A percentile compares a stretch with the other conserved stretches of the same genome.
These are phyloP conservation scores for Neonectria sp. DNA, from an alignment of 2,329 filamentous ascomycete species.

Conservation along the genomic window DNA sequence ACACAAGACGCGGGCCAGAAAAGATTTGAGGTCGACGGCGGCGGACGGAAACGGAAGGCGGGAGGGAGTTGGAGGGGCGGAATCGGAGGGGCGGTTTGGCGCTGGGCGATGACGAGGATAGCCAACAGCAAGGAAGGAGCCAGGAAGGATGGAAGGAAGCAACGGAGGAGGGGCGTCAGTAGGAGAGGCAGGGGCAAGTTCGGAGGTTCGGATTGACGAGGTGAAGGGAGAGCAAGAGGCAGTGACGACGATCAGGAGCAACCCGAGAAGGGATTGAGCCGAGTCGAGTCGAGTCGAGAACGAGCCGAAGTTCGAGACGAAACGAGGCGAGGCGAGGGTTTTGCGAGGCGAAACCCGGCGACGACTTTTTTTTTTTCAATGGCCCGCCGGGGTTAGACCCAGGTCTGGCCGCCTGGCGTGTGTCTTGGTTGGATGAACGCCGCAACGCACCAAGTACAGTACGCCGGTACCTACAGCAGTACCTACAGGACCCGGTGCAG, in stretches of 20 bases:
- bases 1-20: constrained; percentile 35
- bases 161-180: constrained; percentile 24
- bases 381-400: constrained; percentile 38
- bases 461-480: constrained; percentile 27
- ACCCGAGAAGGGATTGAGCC: constrained; percentile 36
- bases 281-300: constrained; percentile 35
- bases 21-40: constrained; percentile 44
- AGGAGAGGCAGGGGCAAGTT: constrained; percentile 3
- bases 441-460: constrained; percentile 16
- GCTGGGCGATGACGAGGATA: constrained; percentile 29
- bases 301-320: constrained; percentile 35
- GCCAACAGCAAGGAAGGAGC: constrained; percentile 29
- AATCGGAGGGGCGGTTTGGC: constrained; percentile 45
- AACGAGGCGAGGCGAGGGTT: constrained; percentile 32
- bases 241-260: constrained; percentile 22
- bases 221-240: background rate
- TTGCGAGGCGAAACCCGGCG: constrained; percentile 40
- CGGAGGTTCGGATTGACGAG: background rate
- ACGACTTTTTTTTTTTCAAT: constrained; percentile 44
- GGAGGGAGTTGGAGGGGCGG: constrained; percentile 44
- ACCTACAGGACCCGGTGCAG: constrained; percentile 24
- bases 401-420: background rate
- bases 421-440: constrained; percentile 35
- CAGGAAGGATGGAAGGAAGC: constrained; percentile 27
- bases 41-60: constrained; percentile 48